Percentiles rank a stretch among this genome's conserved stretches.
Evolutionary conservation across 2,329 filamentous ascomycete species (phyloP).

Genomic region (Malbranchea zuffiana): DNA sequence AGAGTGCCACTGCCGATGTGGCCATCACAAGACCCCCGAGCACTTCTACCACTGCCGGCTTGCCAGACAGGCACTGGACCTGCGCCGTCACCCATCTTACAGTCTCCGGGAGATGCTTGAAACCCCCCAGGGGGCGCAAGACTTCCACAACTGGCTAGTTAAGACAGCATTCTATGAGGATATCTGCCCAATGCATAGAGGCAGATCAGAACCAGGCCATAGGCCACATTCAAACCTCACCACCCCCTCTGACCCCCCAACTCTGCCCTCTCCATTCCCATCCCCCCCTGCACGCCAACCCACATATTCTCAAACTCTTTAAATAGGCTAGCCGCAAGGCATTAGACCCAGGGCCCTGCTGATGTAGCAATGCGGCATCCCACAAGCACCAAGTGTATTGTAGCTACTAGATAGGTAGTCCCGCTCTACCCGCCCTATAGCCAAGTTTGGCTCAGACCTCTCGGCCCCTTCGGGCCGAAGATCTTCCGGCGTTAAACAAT

Average conservation of each 20-base stretch:
- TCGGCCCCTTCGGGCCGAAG: no score
- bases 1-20: not conserved
- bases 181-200: no score
- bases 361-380: no score
- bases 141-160: no score
- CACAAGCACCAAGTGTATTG: no score
- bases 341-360: no score
- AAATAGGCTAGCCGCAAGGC: not conserved
- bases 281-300: not conserved
- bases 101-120: not conserved
- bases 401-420: no score
- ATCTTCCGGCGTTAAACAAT: no score
- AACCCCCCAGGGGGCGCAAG: not conserved
- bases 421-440: no score
- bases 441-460: no score
- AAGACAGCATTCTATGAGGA: no score
- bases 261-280: not conserved
- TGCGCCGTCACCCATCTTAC: not conserved
- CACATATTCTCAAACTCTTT: not conserved
- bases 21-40: not conserved
- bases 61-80: not conserved
- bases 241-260: not conserved
- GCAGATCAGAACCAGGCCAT: no score
- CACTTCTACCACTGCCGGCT: constrained; percentile 3
- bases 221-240: not conserved